These are phyloP conservation scores for Calonectria multiphialidica DNA, from an alignment of 2,329 filamentous ascomycete genomes.

Conservation along the genomic window DNA sequence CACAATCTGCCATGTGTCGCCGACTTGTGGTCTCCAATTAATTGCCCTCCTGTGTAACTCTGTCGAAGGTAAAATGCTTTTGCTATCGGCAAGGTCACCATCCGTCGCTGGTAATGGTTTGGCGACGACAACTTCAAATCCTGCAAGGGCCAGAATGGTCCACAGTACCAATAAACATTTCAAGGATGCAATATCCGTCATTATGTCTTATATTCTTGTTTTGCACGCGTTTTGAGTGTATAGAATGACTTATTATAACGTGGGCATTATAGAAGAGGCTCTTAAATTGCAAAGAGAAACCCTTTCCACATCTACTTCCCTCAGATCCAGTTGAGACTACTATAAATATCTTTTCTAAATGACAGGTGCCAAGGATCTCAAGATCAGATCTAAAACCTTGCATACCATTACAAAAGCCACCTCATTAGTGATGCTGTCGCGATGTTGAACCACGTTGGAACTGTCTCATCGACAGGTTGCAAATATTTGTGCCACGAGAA, in stretches of 20 bases:
- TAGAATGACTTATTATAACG: neutral
- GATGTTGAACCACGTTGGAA: neutral
- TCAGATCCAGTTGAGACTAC: neutral
- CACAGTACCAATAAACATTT: neutral
- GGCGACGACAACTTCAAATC: neutral
- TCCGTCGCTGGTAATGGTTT: neutral
- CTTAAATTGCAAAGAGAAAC: neutral
- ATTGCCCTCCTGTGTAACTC: neutral
- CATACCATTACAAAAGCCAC: neutral
- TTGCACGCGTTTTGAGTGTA: no score
- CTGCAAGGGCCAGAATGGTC: neutral
- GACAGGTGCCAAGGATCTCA: neutral
- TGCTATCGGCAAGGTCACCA: no score
- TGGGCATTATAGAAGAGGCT: neutral
- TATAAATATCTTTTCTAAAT: neutral
- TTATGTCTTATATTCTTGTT: neutral
- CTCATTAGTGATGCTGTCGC: neutral
- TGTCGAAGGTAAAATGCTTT: neutral
- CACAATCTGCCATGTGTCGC: conserved; percentile 72
- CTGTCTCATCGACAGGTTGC: neutral
- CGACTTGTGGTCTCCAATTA: conserved; percentile 65
- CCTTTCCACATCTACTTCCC: neutral
- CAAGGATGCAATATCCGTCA: neutral
- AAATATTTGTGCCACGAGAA: neutral
- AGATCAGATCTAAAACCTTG: neutral